phyloP scores from a whole-genome alignment of 2,329 filamentous ascomycete species.

The Scopulariopsis brevicaulis region DNA sequence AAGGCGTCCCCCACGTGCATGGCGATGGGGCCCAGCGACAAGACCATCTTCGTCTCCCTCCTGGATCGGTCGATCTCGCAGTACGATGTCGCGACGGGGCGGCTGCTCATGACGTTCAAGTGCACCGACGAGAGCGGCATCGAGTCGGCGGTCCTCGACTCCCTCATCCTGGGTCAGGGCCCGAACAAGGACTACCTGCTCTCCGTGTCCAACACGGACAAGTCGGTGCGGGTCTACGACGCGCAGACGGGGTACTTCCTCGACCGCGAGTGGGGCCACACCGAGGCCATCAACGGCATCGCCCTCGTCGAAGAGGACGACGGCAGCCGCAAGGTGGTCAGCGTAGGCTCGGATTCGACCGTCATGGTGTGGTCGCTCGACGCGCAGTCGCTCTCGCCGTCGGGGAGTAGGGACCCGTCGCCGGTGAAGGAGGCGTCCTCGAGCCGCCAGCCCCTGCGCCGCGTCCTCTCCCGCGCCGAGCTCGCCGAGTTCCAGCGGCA shows the following conservation, averaged over 20 bases:
- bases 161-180: constrained; percentile 53
- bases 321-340: constrained; percentile 50
- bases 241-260: constrained; percentile 64
- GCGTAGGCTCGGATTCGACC: constrained; percentile 68
- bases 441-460: constrained; percentile 63
- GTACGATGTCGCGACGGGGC: constrained; percentile 56
- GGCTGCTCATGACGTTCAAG: constrained; percentile 64
- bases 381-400: constrained; percentile 22
- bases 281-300: constrained; percentile 82
- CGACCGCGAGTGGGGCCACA: constrained; percentile 89
- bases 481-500: constrained; percentile 65
- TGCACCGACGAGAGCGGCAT: constrained; percentile 68
- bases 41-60: constrained; percentile 45
- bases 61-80: constrained; percentile 49
- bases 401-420: constrained; percentile 39
- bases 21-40: constrained; percentile 52
- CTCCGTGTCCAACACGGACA: constrained; percentile 89
- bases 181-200: constrained; percentile 54
- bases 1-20: constrained; percentile 85
- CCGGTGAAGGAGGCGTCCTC: constrained; percentile 40
- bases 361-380: constrained; percentile 69
- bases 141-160: constrained; percentile 76
- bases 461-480: constrained; percentile 79
- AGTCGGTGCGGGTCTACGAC: constrained; percentile 87
- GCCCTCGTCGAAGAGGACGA: constrained; percentile 54